phyloP scores from a whole-genome alignment of 192 early-diverging fungal genomes.

The Backusella psychrophila region DNA sequence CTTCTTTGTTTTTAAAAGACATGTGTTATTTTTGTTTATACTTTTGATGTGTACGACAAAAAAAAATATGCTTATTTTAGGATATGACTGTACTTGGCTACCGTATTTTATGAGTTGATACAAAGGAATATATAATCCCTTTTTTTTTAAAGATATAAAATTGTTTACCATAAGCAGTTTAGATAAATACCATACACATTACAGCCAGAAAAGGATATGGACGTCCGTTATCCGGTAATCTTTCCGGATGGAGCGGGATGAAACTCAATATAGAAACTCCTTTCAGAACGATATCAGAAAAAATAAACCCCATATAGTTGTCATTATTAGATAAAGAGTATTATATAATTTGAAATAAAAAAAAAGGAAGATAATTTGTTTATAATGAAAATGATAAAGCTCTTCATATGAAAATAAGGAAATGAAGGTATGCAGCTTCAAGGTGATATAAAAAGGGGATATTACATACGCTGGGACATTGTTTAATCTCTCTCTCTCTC shows the following conservation, averaged over 20 bases:
- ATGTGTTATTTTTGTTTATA: no score
- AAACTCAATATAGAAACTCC: slow-evolving; percentile 49
- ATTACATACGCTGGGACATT: not conserved
- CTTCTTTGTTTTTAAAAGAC: no score
- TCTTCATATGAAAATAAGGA: not conserved
- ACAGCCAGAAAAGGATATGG: not conserved
- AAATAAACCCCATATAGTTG: not conserved
- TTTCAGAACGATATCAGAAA: slow-evolving; percentile 37
- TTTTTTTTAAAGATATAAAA: no score
- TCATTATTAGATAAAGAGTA: not conserved
- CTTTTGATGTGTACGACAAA: no score
- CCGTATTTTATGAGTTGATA: no score
- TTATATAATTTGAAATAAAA: not conserved
- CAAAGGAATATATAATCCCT: no score
- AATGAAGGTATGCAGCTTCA: not conserved
- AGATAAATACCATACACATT: not conserved
- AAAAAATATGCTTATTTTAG: no score
- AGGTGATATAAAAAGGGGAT: not conserved
- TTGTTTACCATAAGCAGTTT: no score
- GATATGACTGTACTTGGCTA: no score
- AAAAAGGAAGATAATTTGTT: not conserved
- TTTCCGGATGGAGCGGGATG: not conserved
- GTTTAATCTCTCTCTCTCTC: not conserved
- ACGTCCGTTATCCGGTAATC: not conserved
- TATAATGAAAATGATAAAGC: not conserved